Conservation (phyloP, 2,329 filamentous ascomycete species). For the Arthrobotrys iridis region DNA sequence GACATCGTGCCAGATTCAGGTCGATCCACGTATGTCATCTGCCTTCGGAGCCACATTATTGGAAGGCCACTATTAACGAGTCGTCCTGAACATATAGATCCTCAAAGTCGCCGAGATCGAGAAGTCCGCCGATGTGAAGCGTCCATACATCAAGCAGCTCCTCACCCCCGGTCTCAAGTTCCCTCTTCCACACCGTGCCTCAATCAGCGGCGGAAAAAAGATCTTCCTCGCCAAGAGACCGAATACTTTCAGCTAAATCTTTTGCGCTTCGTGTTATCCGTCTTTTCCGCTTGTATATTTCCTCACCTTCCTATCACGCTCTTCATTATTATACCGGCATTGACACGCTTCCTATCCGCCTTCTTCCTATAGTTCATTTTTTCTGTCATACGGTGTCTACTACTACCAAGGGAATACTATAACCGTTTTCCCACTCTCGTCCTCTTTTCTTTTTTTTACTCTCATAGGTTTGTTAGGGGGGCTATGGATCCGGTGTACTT, state of each 20-base stretch:
- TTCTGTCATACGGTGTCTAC: conserved; percentile 47
- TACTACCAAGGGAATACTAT: conserved; percentile 42
- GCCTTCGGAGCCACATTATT: neutral
- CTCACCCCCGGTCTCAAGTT: conserved; percentile 94
- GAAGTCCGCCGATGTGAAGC: conserved; percentile 93
- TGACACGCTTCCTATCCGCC: conserved; percentile 26
- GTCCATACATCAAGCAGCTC: conserved; percentile 99
- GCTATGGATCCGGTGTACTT: conserved; percentile 54
- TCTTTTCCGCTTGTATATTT: conserved; percentile 53
- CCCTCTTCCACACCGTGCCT: conserved; percentile 95
- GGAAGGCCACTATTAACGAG: conserved; percentile 3
- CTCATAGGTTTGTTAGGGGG: conserved; percentile 42
- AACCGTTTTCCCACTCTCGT: conserved; percentile 29
- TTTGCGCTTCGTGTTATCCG: conserved; percentile 58
- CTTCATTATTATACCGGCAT: conserved; percentile 53
- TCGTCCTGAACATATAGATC: conserved; percentile 72
- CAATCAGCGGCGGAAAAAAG: conserved; percentile 85
- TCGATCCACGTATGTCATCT: conserved; percentile 87
- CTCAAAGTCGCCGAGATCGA: conserved; percentile 98
- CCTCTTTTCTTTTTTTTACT: conserved; percentile 42
- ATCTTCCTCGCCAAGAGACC: conserved; percentile 92
- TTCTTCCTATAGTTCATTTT: conserved; percentile 25
- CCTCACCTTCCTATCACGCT: conserved; percentile 40
- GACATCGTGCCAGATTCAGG: conserved; percentile 97
- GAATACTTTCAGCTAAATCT: conserved; percentile 93